Base-by-base conservation (phyloP, 2,329 filamentous ascomycete genomes). In the Dryadomyces quercivorus region DNA sequence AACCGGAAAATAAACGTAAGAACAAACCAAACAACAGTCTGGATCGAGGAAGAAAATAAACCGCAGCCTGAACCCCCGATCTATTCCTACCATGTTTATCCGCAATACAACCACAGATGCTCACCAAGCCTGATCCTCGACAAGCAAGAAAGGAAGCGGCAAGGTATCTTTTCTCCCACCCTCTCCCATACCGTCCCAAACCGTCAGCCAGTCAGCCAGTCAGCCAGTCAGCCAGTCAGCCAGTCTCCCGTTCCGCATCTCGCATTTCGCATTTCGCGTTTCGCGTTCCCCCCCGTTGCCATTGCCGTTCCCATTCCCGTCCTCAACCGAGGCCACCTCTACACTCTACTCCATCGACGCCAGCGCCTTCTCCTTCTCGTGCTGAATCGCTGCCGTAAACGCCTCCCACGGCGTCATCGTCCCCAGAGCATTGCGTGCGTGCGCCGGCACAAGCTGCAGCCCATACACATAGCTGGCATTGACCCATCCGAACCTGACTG, bases 381-480 rank as follows among this genome's bases (percentile, higher is more conserved):
- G 68, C 61, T 78, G 75, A 52, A 81, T 68, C 0, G 87, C 88
- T 68, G 81, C 85, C 65, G 82, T 78, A 68, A 92, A 94, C 1
- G 83, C 87, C 48, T 93, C 86, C 67, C 87, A 97, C 2, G 87
- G 85, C 4, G 91, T 96, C 61, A 95, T 76, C 7, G 90, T 87
- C 55, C 91, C 92, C 43, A 98, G 75, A 1, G 92, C 89, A 62
- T 91, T 86, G 67, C 85, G 83, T 82, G 93, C 91, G 69, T 95
- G 89, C 36, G 88, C 86, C 62, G 87, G 91, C 57, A 95, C 77
- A 61, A 96, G 87, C 61, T 91, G 85, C 57, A 97, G 76, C 44
- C 92, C 93, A 65, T 94, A 94, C 55, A 97, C 87, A 67, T 95
- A 98, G 67, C 91, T 96, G 63, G 93, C 92, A 66, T 98, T 98